Evolutionary conservation across 2,329 filamentous ascomycete species (phyloP), one percentile per base, ranked within the genome.

Genomic region (Claviceps paspali): DNA sequence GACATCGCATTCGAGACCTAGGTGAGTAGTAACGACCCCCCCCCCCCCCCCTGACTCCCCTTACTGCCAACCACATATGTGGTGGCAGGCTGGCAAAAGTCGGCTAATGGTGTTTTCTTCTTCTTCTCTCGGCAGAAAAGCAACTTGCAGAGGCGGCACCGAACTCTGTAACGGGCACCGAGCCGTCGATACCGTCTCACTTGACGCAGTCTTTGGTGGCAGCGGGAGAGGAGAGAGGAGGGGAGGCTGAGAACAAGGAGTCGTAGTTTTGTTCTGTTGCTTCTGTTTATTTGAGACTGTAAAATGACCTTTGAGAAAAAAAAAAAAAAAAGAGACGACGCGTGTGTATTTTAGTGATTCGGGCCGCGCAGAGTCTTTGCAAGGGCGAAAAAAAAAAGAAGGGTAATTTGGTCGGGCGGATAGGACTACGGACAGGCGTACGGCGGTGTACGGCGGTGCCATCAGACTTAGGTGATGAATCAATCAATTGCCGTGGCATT

Each of bases 1-100:
- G 79, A 43, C 69, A 78, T 52, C 68, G 82, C 34, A 82, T 86
- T 41, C 68, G 78, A 26, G 81, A 86, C 49, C 60, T 86, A 11
- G 80, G 79, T 81, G 60, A 47, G 65, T 36, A 14, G 8, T 6
- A 6, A 3, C 15, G 6, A 12, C 29, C 18, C 8, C 6, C n/a
- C n/a, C n/a, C n/a, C n/a, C n/a, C n/a, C n/a, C n/a, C n/a, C n/a
- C n/a, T n/a, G n/a, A n/a, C n/a, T n/a, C n/a, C n/a, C n/a, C n/a
- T n/a, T n/a, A n/a, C n/a, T n/a, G n/a, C n/a, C n/a, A n/a, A n/a
- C n/a, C n/a, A n/a, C n/a, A n/a, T n/a, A n/a, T n/a, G n/a, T n/a
- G n/a, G n/a, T n/a, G 11, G 18, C 4, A 23, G n/a, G 19, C 30
- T 23, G 12, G 21, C 19, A 23, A 12, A 33, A 17, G 10, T 14